A percentile compares a stretch with the other conserved stretches of the same genome.
These are phyloP conservation scores for Hypoxylon sp. DNA, from an alignment of 2,329 filamentous ascomycete species.

Conservation along the genomic window DNA sequence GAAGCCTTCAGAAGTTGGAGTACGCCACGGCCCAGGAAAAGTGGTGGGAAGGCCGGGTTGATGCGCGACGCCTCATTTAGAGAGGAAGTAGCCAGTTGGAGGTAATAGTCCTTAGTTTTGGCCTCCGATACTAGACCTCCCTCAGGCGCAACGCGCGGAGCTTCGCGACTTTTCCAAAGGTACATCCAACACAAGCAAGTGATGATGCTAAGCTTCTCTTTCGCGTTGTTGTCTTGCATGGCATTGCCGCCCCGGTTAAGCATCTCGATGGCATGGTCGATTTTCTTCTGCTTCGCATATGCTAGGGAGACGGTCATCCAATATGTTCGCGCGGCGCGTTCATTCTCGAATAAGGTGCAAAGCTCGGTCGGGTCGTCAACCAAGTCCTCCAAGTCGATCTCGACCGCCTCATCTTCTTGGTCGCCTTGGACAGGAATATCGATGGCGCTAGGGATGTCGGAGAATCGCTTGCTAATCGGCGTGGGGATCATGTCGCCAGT, in stretches of 20 bases:
- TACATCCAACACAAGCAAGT: conserved; percentile 92
- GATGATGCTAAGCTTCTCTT: conserved; percentile 87
- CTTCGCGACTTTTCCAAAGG: conserved; percentile 87
- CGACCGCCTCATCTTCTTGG: conserved; percentile 80
- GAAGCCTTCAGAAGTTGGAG: conserved; percentile 90
- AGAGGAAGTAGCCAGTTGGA: conserved; percentile 89
- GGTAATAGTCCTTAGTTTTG: conserved; percentile 92
- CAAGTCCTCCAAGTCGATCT: conserved; percentile 91
- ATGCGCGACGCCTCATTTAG: conserved; percentile 96
- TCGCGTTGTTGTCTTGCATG: conserved; percentile 75
- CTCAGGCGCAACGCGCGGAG: conserved; percentile 72
- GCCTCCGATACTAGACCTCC: conserved; percentile 75
- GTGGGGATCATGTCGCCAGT: conserved; percentile 55
- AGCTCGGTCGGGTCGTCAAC: conserved; percentile 95
- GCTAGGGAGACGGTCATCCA: conserved; percentile 99
- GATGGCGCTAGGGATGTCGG: conserved; percentile 73
- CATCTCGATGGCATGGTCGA: conserved; percentile 84
- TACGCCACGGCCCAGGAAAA: conserved; percentile 92
- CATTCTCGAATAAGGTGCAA: conserved; percentile 94
- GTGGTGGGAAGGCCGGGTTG: conserved; percentile 90
- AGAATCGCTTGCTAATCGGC: conserved; percentile 69
- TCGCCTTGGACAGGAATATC: conserved; percentile 75
- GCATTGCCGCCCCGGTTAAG: conserved; percentile 80
- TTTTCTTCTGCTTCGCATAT: conserved; percentile 95
- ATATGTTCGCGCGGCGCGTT: conserved; percentile 88